Evolutionary conservation across 768 basidiomycete species (phyloP), one percentile per base, ranked within the genome.

Genomic region (Serendipita sp.): DNA sequence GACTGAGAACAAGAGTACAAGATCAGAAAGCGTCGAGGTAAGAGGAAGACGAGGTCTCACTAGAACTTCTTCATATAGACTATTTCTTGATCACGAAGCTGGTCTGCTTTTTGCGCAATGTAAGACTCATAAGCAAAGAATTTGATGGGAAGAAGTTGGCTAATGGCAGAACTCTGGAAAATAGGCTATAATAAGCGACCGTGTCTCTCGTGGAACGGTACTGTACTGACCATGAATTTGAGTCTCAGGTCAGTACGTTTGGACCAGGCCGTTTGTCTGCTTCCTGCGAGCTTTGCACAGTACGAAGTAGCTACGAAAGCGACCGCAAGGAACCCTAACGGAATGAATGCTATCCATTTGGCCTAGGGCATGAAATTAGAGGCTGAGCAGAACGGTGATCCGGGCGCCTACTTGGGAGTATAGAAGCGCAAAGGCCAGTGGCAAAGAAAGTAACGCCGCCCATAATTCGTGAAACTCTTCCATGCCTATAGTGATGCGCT

Each of bases 401-500:
- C 30, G 45, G 44, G 32, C 18, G 18, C 41, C 36, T 30, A 58
- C 65, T 46, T 66, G 58, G 30, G 23, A 63, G 44, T 58, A 66
- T 34, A 66, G 56, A 35, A 66, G 44, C 7, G 45, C 56, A 44
- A 58, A 58, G n/a, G 65, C 65, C 8, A 63, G 13, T 0, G 44
- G 35, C 18, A 66, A 30, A 3, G 65, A 23, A n/a, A 63, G 7
- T 1, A 66, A 7, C 3, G 65, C 65, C 2, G 58, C 44, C 56
- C 56, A 63, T 13, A 58, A 35, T 38, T 66, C 65, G 34, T 66
- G 65, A n/a, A 66, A 45, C 23, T 34, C 44, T 34, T 58, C 51
- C 3, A 58, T 63, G 15, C 65, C 65, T 44, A 62, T 35, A 13
- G 45, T 44, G 4, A 66, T 58, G 2, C 65, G 56, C 28, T 66